These are phyloP conservation scores for Agapanthus africanus DNA, from an alignment of 106 monocot species.

Conservation along the genomic window DNA sequence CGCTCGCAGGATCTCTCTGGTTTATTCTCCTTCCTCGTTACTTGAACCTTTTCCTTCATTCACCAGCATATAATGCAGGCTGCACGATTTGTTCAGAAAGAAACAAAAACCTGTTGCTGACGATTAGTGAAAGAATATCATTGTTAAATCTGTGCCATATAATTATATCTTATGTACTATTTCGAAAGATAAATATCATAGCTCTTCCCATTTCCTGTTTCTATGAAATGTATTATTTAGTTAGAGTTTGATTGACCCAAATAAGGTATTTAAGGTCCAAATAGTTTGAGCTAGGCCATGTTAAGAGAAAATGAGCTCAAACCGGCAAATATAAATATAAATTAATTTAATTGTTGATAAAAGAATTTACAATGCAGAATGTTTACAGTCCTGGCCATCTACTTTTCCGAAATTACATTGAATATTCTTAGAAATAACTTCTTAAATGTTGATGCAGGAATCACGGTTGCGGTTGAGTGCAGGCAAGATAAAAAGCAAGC, in stretches of 20 bases:
- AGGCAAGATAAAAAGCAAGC: not conserved
- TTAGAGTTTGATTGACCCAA: too few relatives aligned
- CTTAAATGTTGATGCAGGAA: too few relatives aligned
- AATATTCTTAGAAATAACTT: not conserved
- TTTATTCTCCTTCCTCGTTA: not conserved
- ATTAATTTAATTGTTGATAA: not conserved
- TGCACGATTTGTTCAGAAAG: too few relatives aligned
- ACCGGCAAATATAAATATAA: too few relatives aligned
- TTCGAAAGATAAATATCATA: not conserved
- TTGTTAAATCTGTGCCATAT: too few relatives aligned
- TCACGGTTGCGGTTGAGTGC: constrained; percentile 14
- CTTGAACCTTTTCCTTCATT: not conserved
- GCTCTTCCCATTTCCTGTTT: not conserved
- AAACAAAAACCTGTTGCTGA: too few relatives aligned
- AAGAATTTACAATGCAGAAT: not conserved
- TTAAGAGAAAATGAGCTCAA: too few relatives aligned
- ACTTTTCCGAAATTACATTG: not conserved
- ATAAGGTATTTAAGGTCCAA: too few relatives aligned
- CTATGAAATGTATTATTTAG: too few relatives aligned
- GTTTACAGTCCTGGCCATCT: not conserved
- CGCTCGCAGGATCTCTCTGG: constrained; percentile 15
- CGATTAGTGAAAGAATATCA: too few relatives aligned
- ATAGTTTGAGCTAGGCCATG: too few relatives aligned
- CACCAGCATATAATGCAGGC: not conserved
- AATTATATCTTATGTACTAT: too few relatives aligned